Base-by-base conservation (phyloP, 352 stramenopile species). In the Pythium volutum region DNA sequence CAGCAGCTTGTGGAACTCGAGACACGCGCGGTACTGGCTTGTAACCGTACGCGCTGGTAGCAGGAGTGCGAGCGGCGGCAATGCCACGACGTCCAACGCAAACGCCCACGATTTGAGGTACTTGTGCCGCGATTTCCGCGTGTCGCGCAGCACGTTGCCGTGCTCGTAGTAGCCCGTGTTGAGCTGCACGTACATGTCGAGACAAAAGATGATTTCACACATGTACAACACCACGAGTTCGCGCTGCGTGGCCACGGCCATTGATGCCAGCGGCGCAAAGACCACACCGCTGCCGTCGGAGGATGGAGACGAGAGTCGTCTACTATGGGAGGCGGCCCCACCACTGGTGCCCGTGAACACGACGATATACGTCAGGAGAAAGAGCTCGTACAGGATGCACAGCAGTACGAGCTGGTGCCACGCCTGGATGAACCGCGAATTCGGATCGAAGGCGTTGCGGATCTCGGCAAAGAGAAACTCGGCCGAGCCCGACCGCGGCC, bases 131-230 rank as follows among this genome's bases (percentile, higher is more conserved):
- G 77, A 84, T 26, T 84, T 87, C 23, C 68, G 25, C 18, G 71
- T 74, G 58, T 88, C 79, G 9, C 79, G 79, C 29, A 91, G 66
- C 29, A 91, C 67, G 39, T 89, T 84, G 47, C 81, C 81, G 36
- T 83, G 70, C 46, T 88, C 73, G 55, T 89, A 91, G 70, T 85
- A 89, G 11, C 81, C 79, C 23, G 78, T 91, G 66, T 89, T 77
- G 43, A 89, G 71, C 43, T 87, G 81, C 18, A 91, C 77, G 60
- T 84, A 88, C 25, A 89, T 74, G 63, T 91, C 81, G 31, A 68
- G 55, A 45, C 61, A 75, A 51, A 91, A 91, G 27, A 87, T 50
- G 11, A 81, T 11, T 56, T 91, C 79, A 52, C 76, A 88, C 12
- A 66, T 49, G 64, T 89, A 88, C 12, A 87, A 38, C 10, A 57